A percentile compares a stretch with the other conserved stretches of the same genome.
Conservation (phyloP, 1,284 basidiomycete genomes). For the Heliocybe sulcata region DNA sequence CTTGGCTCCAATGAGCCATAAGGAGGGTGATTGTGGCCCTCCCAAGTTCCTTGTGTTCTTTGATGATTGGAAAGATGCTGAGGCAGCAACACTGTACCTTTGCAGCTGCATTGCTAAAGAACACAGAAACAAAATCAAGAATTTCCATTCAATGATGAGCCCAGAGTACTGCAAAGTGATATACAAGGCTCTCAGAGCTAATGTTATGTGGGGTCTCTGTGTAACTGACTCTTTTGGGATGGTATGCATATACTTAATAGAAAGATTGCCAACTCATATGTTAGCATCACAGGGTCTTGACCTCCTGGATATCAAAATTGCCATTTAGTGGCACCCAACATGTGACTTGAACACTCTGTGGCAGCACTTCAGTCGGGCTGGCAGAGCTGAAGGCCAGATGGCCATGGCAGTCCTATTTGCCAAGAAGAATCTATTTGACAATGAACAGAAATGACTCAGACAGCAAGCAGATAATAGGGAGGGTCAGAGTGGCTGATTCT, state of each 20-base stretch:
- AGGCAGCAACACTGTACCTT: slow-evolving; percentile 13
- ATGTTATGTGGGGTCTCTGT: slow-evolving; percentile 13
- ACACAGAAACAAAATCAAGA: slow-evolving; percentile 16
- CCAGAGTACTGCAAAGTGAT: slow-evolving; percentile 13
- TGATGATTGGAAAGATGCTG: slow-evolving; percentile 19
- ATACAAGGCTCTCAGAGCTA: slow-evolving; percentile 7
- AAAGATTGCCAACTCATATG: neutral
- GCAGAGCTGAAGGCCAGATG: neutral
- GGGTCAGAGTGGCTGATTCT: too few relatives aligned
- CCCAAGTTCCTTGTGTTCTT: slow-evolving; percentile 23
- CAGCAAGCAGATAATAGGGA: too few relatives aligned
- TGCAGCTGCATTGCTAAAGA: slow-evolving; percentile 10
- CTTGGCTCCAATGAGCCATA: slow-evolving; percentile 16
- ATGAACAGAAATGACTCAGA: neutral
- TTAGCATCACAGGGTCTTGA: slow-evolving; percentile 23
- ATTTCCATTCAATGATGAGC: slow-evolving; percentile 23
- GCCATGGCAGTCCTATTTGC: neutral
- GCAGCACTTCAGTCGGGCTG: neutral
- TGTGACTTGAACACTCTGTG: neutral
- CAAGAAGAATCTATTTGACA: neutral
- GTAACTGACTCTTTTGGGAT: slow-evolving; percentile 25
- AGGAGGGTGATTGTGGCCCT: slow-evolving; percentile 3
- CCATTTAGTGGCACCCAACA: slow-evolving; percentile 17
- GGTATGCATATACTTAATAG: slow-evolving; percentile 13
- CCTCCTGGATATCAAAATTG: slow-evolving; percentile 21